Evolutionary conservation across 1,284 basidiomycete species (phyloP), one percentile per base, ranked within the genome.

Genomic region (Phaffia rhodozyma): DNA sequence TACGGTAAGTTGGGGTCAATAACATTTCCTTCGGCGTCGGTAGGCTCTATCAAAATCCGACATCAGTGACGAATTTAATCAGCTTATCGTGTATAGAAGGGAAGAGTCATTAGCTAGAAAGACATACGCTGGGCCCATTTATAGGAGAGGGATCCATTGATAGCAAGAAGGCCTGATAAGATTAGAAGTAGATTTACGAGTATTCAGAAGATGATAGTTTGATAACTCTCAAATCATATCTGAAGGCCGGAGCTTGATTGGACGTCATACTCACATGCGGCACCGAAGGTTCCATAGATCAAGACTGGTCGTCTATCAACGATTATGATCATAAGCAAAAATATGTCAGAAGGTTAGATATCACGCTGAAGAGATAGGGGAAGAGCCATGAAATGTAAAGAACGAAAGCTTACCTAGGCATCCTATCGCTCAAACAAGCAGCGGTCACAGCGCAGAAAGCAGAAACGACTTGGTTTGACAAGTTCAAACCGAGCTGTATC

Each of bases 401-500:
- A 23, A 64, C 49, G 3, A 54, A 30, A 34, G 18, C 47, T 16
- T 71, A 69, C 32, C 71, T 70, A 11, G 67, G 68, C 66, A 73
- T 71, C 18, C 66, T 56, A 67, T 73, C 72, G 51, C 69, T 71
- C 38, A 71, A 60, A 21, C 63, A 64, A 29, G 69, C 70, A 11
- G 67, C 72, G 23, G 68, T 62, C 57, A 81, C 67, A 9, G 82
- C 82, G 53, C 81, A 81, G 60, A 76, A 69, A 21, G 79, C 79
- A 1, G 81, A 82, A 38, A 82, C 75, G 61, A 82, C 71, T 13
- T 80, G 81, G 71, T 81, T 82, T 60, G 77, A 77, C 65, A 84
- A 79, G 71, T 83, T 83, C 61, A 83, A 78, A 21, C 79, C 79
- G 58, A 83, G 78, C 50, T 80, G 76, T 34, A 60, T 38, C 3